Base-by-base conservation (phyloP, 2,329 filamentous ascomycete genomes). In the Clarireedia monteithiana region DNA sequence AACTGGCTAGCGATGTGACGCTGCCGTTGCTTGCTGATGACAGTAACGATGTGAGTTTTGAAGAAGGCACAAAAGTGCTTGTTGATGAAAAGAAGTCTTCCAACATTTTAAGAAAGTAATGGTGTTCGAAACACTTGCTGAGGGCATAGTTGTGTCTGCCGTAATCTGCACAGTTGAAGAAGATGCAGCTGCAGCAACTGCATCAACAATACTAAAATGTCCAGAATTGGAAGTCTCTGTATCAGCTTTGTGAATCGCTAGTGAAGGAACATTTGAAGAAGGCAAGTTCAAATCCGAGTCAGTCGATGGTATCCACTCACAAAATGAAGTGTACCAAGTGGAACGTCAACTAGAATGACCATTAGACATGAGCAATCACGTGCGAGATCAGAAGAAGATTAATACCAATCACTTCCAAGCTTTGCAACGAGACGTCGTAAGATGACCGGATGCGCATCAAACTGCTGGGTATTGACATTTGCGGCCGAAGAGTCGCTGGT, bases 81-180 rank as follows among this genome's bases (percentile, higher is more conserved):
- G 27, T 30, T 30, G 6, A 30, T 30, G 27, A 30, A 30, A 9
- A 30, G 9, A 9, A 6, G 5, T 30, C 27, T 30, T 30, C 27
- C 9, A 9, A 30, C 5, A 3, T 2, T 30, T 7, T 30, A 30
- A 30, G 27, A 30, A 1, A 30, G 6, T 30, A 6, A 7, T 30
- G 6, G 27, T 30, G 9, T 9, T 30, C 5, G 27, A 30, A 30
- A 30, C 27, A 30, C 27, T 30, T 30, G 27, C 9, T 30, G 27
- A 30, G 9, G 5, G 9, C 1, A 30, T 6, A 6, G 27, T 30
- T 30, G 27, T 30, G 3, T 30, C 27, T 64, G 63, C 62, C 62
- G 60, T 58, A 30, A 14, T 30, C 15, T 30, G 47, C 12, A 34
- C 10, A 4, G 47, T 17, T 15, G 47, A 30, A 9, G 48, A 50